Evolutionary conservation across 2,329 filamentous ascomycete genomes (phyloP), one percentile per base, ranked within the genome.

Genomic region (Talaromyces albobiverticillius): DNA sequence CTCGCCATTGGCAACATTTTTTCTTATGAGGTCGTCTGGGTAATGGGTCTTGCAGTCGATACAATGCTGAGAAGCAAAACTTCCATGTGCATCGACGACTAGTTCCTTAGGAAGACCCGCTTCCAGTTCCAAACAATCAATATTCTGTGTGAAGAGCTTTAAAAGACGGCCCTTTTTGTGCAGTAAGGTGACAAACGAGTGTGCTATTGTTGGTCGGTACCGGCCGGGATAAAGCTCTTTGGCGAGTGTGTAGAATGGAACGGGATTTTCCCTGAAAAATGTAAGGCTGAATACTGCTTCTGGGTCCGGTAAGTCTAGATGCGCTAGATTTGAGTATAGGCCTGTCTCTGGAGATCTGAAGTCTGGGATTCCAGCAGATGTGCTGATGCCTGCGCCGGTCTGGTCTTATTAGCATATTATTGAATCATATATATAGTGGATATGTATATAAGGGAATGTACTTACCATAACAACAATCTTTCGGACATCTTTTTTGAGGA

Each of bases 141-240:
- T 97, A 67, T 99, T 99, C 68, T 99, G 94, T 0, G 94, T 96
- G 71, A 97, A 99, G 51, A 94, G 82, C 77, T 91, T 94, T 60
- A 87, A 76, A 22, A 99, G 76, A 38, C 93, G 76, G 3, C 83
- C 84, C 73, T 95, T 96, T 57, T 85, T 78, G 54, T 92, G 82
- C 14, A 97, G 83, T 22, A 99, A 78, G 13, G 84, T 81, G 64
- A 99, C 86, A 72, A 99, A 99, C 32, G 84, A 87, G 73, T 99
- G 94, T 2, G 91, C 88, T 52, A 97, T 79, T 1, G 94, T 99
- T 0, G 94, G 94, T 52, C 86, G 81, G 75, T 89, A 96, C 64
- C 87, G 88, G 16, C 92, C 93, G 0, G 94, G 94, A 66, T 96
- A 95, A 3, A 99, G 81, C 73, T 97, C 94, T 63, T 88, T 88